These are phyloP conservation scores for Triangularia verruculosa DNA, from an alignment of 2,329 filamentous ascomycete species.

Conservation along the genomic window DNA sequence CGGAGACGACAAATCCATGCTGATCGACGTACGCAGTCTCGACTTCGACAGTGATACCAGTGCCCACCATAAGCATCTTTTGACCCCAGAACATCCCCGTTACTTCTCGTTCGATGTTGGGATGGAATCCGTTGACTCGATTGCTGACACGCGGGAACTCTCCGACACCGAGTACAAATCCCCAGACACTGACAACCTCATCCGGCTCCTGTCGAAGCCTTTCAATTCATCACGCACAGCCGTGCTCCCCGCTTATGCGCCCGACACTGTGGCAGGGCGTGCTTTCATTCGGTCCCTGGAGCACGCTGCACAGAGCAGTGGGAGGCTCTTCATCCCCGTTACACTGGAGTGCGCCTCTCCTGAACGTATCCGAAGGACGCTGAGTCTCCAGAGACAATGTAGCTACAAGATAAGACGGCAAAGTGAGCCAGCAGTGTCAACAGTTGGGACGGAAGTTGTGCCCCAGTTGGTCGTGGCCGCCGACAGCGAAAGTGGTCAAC, in stretches of 20 bases:
- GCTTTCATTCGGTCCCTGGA: slow-evolving; percentile 27
- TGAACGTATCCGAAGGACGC: slow-evolving; percentile 28
- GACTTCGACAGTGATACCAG: slow-evolving; percentile 10
- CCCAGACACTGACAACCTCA: slow-evolving; percentile 26
- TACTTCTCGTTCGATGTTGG: slow-evolving; percentile 20
- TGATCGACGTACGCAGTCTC: slow-evolving; percentile 26
- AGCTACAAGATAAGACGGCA: slow-evolving; percentile 16
- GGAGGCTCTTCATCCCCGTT: slow-evolving; percentile 31
- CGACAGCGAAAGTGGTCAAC: not conserved
- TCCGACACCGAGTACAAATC: not conserved
- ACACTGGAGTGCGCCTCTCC: slow-evolving; percentile 24
- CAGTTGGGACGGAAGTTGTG: not conserved
- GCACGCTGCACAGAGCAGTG: slow-evolving; percentile 25
- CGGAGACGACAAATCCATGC: slow-evolving; percentile 32
- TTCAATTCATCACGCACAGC: slow-evolving; percentile 23
- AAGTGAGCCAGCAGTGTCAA: not conserved
- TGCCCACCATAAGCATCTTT: slow-evolving; percentile 6
- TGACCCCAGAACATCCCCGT: slow-evolving; percentile 22
- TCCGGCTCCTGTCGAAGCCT: slow-evolving; percentile 26
- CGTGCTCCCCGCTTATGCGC: slow-evolving; percentile 32
- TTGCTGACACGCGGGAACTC: not conserved
- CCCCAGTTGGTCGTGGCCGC: not conserved
- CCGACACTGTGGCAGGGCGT: slow-evolving; percentile 28
- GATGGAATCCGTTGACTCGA: not conserved
- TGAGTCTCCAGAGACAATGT: slow-evolving; percentile 23